These are phyloP conservation scores for Cyclotella choctawhatcheeana DNA, from an alignment of 108 stramenopile species.

Conservation along the genomic window DNA sequence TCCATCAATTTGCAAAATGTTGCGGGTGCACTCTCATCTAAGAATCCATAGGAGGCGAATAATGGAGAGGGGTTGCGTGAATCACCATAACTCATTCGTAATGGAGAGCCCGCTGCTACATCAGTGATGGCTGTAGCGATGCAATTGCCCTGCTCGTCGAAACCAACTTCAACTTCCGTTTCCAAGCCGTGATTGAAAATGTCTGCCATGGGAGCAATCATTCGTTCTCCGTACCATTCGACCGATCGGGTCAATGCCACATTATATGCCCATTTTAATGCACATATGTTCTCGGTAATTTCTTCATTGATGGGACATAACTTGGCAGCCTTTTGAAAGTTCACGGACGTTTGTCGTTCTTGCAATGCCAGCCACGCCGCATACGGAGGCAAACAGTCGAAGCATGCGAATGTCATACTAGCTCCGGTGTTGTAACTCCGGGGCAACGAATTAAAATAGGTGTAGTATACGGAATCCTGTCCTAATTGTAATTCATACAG, in stretches of 20 bases:
- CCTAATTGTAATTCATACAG: slow-evolving; percentile 46
- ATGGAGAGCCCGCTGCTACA: slow-evolving; percentile 59
- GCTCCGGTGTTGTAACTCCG: slow-evolving; percentile 53
- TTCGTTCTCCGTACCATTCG: slow-evolving; percentile 45
- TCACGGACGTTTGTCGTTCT: slow-evolving; percentile 52
- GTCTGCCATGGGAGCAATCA: slow-evolving; percentile 62
- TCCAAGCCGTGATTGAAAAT: slow-evolving; percentile 75
- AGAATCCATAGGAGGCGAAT: slow-evolving; percentile 65
- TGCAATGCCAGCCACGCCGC: slow-evolving; percentile 47
- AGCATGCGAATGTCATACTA: slow-evolving; percentile 54
- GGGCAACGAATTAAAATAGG: slow-evolving; percentile 51
- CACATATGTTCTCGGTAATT: slow-evolving; percentile 40
- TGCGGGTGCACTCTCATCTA: slow-evolving; percentile 64
- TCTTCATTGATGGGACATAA: slow-evolving; percentile 41
- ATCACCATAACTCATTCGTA: slow-evolving; percentile 56
- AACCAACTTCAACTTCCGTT: slow-evolving; percentile 56
- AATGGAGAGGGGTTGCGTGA: slow-evolving; percentile 62
- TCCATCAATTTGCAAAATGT: slow-evolving; percentile 76
- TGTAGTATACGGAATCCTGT: slow-evolving; percentile 38
- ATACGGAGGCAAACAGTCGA: slow-evolving; percentile 52
- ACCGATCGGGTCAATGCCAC: slow-evolving; percentile 61
- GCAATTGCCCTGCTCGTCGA: slow-evolving; percentile 63
- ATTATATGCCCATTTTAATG: slow-evolving; percentile 70
- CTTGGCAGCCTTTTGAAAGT: slow-evolving; percentile 51
- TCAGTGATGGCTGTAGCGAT: slow-evolving; percentile 50